These are phyloP conservation scores for Durusdinium trenchii DNA, from an alignment of 73 alveolate genomes.

Conservation along the genomic window DNA sequence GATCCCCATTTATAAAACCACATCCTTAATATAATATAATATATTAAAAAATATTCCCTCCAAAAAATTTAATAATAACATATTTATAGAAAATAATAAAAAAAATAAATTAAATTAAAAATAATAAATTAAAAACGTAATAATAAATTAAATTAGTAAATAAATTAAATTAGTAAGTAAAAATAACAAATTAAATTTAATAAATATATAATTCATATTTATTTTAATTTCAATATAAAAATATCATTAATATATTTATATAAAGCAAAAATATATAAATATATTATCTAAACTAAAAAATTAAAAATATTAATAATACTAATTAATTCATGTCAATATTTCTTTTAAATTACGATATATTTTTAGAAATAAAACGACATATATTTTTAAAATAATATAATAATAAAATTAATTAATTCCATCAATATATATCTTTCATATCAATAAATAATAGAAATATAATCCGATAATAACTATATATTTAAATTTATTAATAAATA, in stretches of 20 bases:
- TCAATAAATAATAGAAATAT: neutral
- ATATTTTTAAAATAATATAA: neutral
- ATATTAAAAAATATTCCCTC: neutral
- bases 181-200: neutral
- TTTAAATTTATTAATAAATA: neutral
- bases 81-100: neutral
- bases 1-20: neutral
- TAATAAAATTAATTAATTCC: neutral
- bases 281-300: neutral
- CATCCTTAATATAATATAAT: neutral
- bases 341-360: neutral
- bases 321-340: neutral
- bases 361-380: neutral
- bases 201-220: neutral
- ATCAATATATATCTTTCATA: neutral
- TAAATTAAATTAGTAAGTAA: neutral
- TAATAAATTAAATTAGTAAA: neutral
- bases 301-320: neutral
- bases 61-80: neutral
- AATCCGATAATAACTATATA: neutral
- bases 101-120: no score
- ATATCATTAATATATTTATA: neutral
- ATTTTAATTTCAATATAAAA: neutral
- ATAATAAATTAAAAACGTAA: neutral
- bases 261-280: neutral